phyloP scores from a whole-genome alignment of 495 filamentous ascomycete genomes.

The Elaphomyces granulatus region DNA sequence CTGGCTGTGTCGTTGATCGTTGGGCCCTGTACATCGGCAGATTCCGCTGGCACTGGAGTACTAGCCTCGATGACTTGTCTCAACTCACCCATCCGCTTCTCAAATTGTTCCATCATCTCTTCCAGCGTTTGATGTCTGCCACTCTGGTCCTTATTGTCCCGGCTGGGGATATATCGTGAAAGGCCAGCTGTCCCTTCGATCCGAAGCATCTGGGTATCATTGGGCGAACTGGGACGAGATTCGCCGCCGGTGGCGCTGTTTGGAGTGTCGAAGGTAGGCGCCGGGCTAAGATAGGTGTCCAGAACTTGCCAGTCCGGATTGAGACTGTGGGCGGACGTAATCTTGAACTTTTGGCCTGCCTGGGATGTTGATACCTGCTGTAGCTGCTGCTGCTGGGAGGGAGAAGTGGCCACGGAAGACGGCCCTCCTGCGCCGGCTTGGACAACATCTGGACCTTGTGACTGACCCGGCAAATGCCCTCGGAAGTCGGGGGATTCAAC shows the following conservation, averaged over 20 bases:
- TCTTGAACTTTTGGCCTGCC: slow-evolving; percentile 16
- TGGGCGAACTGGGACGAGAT: slow-evolving; percentile 1
- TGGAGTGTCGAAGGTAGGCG: slow-evolving; percentile 40
- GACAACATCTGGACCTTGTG: background rate
- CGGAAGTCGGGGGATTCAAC: slow-evolving; percentile 14
- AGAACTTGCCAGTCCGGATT: slow-evolving; percentile 40
- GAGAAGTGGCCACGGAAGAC: slow-evolving; percentile 13
- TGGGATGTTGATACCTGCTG: slow-evolving; percentile 9
- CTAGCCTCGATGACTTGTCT: slow-evolving; percentile 30
- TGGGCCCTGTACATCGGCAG: background rate
- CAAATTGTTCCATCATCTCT: slow-evolving; percentile 52
- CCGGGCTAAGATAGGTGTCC: slow-evolving; percentile 31
- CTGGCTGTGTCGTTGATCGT: background rate
- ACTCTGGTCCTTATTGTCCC: slow-evolving; percentile 20
- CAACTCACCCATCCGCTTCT: slow-evolving; percentile 44
- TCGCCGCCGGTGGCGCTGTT: slow-evolving; percentile 23
- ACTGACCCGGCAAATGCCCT: slow-evolving; percentile 1
- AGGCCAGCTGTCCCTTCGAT: slow-evolving; percentile 42
- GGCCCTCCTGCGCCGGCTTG: slow-evolving; percentile 1
- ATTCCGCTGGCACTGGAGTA: slow-evolving; percentile 1
- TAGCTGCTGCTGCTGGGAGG: slow-evolving; percentile 24
- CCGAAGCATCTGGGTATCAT: slow-evolving; percentile 40
- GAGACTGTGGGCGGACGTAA: slow-evolving; percentile 36
- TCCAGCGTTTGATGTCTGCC: slow-evolving; percentile 26
- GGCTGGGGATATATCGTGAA: slow-evolving; percentile 15